Percentiles rank a stretch among this genome's conserved stretches.
Conservation (phyloP, 345 rosid species). For the Abelmoschus esculentus region DNA sequence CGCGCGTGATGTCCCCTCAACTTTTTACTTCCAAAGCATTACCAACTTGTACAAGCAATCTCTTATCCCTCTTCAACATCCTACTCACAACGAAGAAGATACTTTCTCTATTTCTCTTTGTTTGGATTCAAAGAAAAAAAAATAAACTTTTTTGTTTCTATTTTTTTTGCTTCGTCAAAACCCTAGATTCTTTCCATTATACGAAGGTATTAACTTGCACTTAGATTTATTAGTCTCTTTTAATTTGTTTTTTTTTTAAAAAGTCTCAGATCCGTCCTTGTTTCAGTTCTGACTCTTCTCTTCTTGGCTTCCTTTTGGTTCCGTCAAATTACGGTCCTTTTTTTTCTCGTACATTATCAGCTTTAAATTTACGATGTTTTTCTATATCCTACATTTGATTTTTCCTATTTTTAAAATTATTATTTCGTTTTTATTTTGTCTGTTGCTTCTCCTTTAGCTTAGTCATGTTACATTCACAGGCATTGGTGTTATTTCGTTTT, state of each 20-base stretch:
- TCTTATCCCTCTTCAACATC: slow-evolving; percentile 9
- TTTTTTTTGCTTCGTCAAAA: slow-evolving; percentile 22
- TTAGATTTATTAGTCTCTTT: slow-evolving; percentile 1
- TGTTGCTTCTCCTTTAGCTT: background rate
- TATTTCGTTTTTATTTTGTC: background rate
- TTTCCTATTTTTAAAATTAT: background rate
- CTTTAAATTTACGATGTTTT: slow-evolving; percentile 8
- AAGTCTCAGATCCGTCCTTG: slow-evolving; percentile 18
- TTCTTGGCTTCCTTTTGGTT: background rate
- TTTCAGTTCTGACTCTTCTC: slow-evolving; percentile 24
- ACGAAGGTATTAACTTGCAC: slow-evolving; percentile 15
- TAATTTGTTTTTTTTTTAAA: background rate
- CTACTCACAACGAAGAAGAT: slow-evolving; percentile 11
- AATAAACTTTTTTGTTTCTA: background rate
- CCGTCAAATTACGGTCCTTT: slow-evolving; percentile 3
- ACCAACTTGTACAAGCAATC: background rate
- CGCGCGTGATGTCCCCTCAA: background rate
- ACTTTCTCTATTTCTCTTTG: background rate
- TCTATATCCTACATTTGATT: slow-evolving; percentile 9
- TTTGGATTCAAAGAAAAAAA: slow-evolving; percentile 13
- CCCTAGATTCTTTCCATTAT: slow-evolving; percentile 41
- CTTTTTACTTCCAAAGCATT: slow-evolving; percentile 2
- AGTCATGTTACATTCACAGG: slow-evolving; percentile 15
- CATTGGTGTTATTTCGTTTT: slow-evolving; percentile 5
- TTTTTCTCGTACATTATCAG: background rate